Conservation (phyloP, 768 basidiomycete genomes). For the Pulveroboletus sp. region DNA sequence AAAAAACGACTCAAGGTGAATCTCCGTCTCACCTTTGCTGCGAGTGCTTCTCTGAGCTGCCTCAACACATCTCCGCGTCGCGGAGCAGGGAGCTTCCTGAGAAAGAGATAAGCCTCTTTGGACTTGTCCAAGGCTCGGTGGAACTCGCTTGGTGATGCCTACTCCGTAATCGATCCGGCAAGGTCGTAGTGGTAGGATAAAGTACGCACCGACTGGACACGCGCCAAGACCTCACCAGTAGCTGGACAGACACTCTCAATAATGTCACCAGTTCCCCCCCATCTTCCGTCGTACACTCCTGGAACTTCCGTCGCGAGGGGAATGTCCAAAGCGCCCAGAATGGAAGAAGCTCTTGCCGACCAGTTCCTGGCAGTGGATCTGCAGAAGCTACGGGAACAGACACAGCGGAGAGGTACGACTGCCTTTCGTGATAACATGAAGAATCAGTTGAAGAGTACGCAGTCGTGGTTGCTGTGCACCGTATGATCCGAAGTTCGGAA, state of each 20-base stretch:
- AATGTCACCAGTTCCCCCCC: conserved; percentile 72
- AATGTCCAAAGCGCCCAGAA: conserved; percentile 65
- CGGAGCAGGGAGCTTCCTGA: conserved; percentile 81
- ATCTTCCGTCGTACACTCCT: conserved; percentile 81
- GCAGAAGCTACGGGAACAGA: conserved; percentile 21
- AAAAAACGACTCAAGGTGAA: neutral
- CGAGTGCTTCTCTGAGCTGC: conserved; percentile 80
- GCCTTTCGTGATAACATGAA: conserved; percentile 26
- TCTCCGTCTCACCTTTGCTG: conserved; percentile 58
- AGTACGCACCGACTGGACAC: conserved; percentile 59
- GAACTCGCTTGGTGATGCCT: conserved; percentile 74
- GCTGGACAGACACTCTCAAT: conserved; percentile 75
- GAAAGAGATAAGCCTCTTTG: conserved; percentile 64
- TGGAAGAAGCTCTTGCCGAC: conserved; percentile 65
- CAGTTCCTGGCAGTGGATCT: conserved; percentile 37
- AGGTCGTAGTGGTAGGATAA: neutral
- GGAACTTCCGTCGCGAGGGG: conserved; percentile 49
- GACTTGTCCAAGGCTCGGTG: conserved; percentile 63
- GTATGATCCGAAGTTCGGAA: conserved; percentile 13
- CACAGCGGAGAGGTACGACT: conserved; percentile 8
- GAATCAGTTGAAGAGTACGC: neutral
- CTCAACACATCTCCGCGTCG: conserved; percentile 83
- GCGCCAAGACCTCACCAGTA: conserved; percentile 80
- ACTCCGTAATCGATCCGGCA: conserved; percentile 10
- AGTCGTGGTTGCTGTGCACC: neutral